Evolutionary conservation across 2,329 filamentous ascomycete species (phyloP), one percentile per base, ranked within the genome.

Genomic region (Penicillium sumatraense): DNA sequence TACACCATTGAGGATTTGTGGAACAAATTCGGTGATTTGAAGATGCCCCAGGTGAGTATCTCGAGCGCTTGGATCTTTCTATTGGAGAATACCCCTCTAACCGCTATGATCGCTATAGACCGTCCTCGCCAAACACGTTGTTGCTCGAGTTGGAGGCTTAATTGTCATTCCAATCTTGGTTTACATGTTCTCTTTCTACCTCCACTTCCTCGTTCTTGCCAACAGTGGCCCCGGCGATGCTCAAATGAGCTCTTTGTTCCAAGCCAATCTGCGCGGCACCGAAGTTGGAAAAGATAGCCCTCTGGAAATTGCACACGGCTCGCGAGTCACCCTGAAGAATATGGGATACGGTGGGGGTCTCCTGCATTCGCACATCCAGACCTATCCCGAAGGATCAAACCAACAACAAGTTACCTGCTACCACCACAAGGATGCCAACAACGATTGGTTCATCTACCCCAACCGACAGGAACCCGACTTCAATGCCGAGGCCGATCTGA

Each of bases 161-260:
- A 99, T 99, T 60, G 72, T 96, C 58, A 83, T 99, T 48, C 95
- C 95, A 6, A 81, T 96, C 70, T 79, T 93, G 55, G 91, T 99
- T 67, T 99, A 99, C 80, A 88, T 97, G 78, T 88, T 97, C 72
- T 96, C 92, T 40, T 99, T 99, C 75, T 96, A 90, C 66, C 78
- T 96, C 51, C 95, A 99, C 78, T 99, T 99, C 75, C 83, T 91
- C 59, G 91, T 99, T 60, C 85, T 99, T 55, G 91, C 96, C 75
- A 93, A 91, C 78, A 93, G 89, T 67, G 95, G 95, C 18, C 95
- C 96, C 7, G 95, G 95, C 51, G 95, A 99, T 79, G 95, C 95
- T n/a, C 95, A 99, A 78, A 99, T 99, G 95, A 97, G 93, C 79
- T 99, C 95, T 23, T 86, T 99, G 48, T 99, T 99, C 84, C 95